Evolutionary conservation across 192 early-diverging fungal genomes (phyloP).

Genomic region (Diversispora eburnea): DNA sequence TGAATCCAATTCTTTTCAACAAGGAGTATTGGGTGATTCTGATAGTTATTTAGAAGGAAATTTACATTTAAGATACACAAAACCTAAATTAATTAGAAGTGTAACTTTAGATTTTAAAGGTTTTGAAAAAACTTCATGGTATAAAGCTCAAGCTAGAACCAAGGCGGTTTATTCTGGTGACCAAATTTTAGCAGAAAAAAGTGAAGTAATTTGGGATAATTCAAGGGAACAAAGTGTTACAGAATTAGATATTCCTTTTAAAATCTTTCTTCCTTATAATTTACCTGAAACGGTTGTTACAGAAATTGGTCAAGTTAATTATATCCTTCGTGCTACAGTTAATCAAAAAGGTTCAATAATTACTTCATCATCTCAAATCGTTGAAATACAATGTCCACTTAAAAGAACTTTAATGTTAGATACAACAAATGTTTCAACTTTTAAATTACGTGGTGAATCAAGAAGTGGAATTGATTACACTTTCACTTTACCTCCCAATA

Average conservation of each 20-base stretch:
- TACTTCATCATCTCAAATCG: neutral
- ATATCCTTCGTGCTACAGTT: conserved; percentile 16
- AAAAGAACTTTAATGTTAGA: conserved; percentile 10
- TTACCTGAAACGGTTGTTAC: conserved; percentile 16
- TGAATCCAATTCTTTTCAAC: conserved; percentile 8
- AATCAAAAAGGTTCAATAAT: conserved; percentile 3
- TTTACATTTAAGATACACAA: conserved; percentile 16
- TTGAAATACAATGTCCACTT: conserved; percentile 19
- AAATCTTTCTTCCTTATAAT: conserved; percentile 26
- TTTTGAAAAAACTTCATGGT: conserved; percentile 23
- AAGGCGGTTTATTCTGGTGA: conserved; percentile 12
- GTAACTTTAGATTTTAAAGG: conserved; percentile 15
- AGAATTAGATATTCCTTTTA: conserved; percentile 19
- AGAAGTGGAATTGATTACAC: conserved; percentile 20
- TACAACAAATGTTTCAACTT: neutral
- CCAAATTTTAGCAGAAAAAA: conserved; percentile 22
- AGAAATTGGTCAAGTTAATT: conserved; percentile 15
- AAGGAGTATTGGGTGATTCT: conserved; percentile 5
- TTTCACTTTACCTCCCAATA: conserved; percentile 26
- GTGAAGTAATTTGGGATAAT: neutral
- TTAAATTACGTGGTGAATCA: conserved; percentile 28
- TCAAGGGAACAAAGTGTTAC: neutral
- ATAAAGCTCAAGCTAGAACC: conserved; percentile 23
- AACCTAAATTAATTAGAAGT: conserved; percentile 5
- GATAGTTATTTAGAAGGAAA: conserved; percentile 18